Base-by-base conservation (phyloP, 2,329 filamentous ascomycete species). In the Geosmithia flava region DNA sequence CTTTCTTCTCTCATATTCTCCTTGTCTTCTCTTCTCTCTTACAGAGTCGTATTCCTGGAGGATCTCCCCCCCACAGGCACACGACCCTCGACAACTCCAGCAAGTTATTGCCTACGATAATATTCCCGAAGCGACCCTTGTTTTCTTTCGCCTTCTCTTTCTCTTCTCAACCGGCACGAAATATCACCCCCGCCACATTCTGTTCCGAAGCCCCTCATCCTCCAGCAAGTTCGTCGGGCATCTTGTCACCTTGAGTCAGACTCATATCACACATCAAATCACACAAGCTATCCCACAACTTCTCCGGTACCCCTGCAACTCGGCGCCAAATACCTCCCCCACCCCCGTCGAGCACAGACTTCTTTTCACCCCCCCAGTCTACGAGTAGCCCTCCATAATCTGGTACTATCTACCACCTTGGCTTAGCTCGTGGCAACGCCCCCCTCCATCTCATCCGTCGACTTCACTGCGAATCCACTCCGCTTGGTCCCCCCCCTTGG, bases 361-460 rank as follows among this genome's bases (percentile, higher is more conserved):
- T 45, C 19, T 45, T 30, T 30, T 30, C 20, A 11, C 29, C 29
- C 29, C 29, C 29, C 29, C 29, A 11, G 29, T 30, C 29, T 11
- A 30, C 29, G 29, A 30, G 29, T 30, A 30, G n/a, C 48, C 45
- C 48, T 50, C 48, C 46, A 50, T 47, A 23, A 50, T 20, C 39
- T 42, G 42, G 42, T 42, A 37, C 45, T 42, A 50, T 13, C 48
- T 30, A 23, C 48, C 15, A 43, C 19, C 23, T 27, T 7, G 48
- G 44, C 23, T 27, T 49, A 46, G 48, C 33, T 20, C 19, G 20
- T 44, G 30, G 20, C 10, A 23, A 47, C n/a, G 29, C 40, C 42
- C n/a, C n/a, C n/a, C n/a, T n/a, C n/a, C n/a, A n/a, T n/a, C n/a
- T n/a, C n/a, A n/a, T n/a, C n/a, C n/a, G n/a, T n/a, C n/a, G n/a